These are phyloP conservation scores for Podospora conica DNA, from an alignment of 495 filamentous ascomycete species.

Conservation along the genomic window DNA sequence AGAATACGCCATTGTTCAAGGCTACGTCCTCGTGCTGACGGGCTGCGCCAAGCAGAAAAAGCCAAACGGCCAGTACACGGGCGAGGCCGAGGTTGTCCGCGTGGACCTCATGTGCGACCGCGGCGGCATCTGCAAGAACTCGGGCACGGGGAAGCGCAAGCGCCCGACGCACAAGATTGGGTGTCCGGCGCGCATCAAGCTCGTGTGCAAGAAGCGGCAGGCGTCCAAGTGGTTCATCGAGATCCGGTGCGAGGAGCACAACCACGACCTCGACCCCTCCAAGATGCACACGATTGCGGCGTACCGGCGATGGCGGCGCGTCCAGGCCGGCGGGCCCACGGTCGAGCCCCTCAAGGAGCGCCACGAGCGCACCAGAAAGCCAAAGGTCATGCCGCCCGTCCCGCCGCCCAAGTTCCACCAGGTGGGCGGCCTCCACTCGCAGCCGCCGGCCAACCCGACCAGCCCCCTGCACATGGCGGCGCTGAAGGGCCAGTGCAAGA, in stretches of 20 bases:
- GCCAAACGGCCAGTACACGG: constrained; percentile 8
- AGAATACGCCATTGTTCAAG: constrained; percentile 26
- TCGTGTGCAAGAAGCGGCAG: constrained; percentile 22
- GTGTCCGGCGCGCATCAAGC: constrained; percentile 23
- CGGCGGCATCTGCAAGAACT: constrained; percentile 23
- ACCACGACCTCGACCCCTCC: constrained; percentile 23
- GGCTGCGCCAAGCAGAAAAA: constrained; percentile 18
- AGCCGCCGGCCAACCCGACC: constrained; percentile 11
- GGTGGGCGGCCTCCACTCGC: constrained; percentile 1
- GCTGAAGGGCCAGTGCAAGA: constrained; percentile 23
- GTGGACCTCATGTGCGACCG: constrained; percentile 26
- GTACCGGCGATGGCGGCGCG: constrained; percentile 25
- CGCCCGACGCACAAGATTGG: constrained; percentile 20
- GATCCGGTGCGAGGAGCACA: constrained; percentile 23
- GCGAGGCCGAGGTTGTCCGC: constrained; percentile 14
- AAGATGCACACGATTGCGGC: constrained; percentile 22
- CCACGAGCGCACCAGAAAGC: constrained; percentile 13
- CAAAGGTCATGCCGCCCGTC: constrained; percentile 10
- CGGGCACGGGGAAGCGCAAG: constrained; percentile 23
- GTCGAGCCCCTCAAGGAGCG: constrained; percentile 19
- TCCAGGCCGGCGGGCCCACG: constrained; percentile 11
- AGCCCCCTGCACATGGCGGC: constrained; percentile 27
- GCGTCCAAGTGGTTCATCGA: constrained; percentile 29
- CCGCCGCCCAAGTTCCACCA: constrained; percentile 22
- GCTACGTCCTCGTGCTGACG: constrained; percentile 23